These are phyloP conservation scores for Lenwebbia sp. DNA, from an alignment of 345 rosid species.

Conservation along the genomic window DNA sequence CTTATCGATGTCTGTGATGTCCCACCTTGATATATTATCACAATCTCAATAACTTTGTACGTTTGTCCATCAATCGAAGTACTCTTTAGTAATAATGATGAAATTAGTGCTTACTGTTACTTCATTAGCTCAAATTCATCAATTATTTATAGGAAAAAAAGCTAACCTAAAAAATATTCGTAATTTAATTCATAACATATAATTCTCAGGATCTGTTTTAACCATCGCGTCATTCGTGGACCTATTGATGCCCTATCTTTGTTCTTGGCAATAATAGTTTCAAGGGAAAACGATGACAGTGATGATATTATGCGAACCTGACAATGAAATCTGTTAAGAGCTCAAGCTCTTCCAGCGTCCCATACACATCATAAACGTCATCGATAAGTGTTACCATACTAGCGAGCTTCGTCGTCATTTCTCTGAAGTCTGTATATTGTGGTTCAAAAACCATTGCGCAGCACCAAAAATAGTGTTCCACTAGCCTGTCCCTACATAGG, in stretches of 20 bases:
- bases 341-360: constrained; percentile 1
- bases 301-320: neutral
- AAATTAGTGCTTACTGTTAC: neutral
- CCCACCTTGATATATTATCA: neutral
- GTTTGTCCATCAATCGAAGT: neutral
- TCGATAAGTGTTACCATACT: neutral
- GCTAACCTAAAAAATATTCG: neutral
- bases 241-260: neutral
- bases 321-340: neutral
- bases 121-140: neutral
- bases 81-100: neutral
- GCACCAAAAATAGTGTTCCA: neutral
- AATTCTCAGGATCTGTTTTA: neutral
- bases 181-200: no score
- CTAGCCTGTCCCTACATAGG: constrained; percentile 1
- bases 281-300: neutral
- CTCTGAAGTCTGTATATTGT: neutral
- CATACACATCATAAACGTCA: neutral
- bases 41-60: neutral
- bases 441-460: constrained; percentile 1
- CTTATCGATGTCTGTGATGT: neutral
- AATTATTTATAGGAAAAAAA: neutral
- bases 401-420: neutral
- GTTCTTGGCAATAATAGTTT: neutral
- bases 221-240: neutral